These are phyloP conservation scores for Boletus tomentosulus DNA, from an alignment of 768 basidiomycete genomes.

Conservation along the genomic window DNA sequence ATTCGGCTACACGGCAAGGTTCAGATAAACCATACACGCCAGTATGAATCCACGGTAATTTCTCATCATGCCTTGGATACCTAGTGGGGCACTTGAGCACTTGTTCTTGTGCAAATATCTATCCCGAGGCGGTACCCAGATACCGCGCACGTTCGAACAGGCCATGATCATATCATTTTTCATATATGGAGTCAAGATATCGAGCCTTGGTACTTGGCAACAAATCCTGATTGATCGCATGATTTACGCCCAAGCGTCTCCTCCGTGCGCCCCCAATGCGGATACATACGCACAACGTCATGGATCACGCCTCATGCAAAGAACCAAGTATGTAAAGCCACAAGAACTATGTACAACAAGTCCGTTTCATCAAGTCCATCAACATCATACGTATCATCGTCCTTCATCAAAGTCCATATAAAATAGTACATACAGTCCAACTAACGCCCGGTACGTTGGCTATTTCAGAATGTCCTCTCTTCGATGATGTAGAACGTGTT, in stretches of 20 bases:
- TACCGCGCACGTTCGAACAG: not conserved
- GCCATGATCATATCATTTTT: not conserved
- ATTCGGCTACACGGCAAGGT: constrained; percentile 9
- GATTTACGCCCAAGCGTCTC: not conserved
- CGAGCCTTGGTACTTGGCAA: not conserved
- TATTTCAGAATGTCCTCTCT: not conserved
- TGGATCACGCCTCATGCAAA: not conserved
- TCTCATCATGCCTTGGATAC: not conserved
- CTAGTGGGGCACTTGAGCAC: too few species aligned
- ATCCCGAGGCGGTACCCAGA: not conserved
- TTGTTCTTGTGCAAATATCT: not conserved
- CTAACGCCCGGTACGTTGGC: not conserved
- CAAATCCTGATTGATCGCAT: not conserved
- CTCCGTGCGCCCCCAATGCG: not conserved
- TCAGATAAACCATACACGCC: not conserved
- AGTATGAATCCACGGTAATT: not conserved
- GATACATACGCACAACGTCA: not conserved
- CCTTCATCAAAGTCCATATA: not conserved
- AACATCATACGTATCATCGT: not conserved
- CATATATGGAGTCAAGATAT: not conserved
- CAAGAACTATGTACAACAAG: not conserved
- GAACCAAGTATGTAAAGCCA: not conserved
- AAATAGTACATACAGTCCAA: constrained; percentile 2
- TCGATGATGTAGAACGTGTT: not conserved
- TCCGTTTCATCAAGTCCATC: not conserved